Evolutionary conservation across 208 protist species (phyloP), one percentile per base, ranked within the genome.

Genomic region (Trypanosoma cruzi): DNA sequence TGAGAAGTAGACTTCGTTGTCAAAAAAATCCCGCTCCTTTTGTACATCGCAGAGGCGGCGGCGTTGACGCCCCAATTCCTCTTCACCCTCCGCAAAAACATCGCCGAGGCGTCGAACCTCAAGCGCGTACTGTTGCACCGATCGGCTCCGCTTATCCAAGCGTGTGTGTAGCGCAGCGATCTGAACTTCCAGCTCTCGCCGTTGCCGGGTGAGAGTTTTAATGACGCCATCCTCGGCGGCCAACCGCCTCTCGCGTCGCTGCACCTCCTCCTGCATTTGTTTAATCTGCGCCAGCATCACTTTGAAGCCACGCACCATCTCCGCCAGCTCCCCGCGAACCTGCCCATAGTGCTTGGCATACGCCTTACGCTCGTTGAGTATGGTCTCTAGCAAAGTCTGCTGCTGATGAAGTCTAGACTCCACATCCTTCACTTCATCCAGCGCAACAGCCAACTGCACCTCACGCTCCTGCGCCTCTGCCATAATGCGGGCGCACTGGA

Each of bases 271-370:
- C 61, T 93, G 90, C 68, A 97, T 80, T 24, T 95, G 85, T 50
- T 94, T 77, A 48, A 98, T 97, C 72, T 98, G 95, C 55, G 97
- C 86, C 56, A 97, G 89, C 80, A 99, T 90, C 24, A 99, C 86
- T 52, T 97, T 81, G 58, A 99, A 99, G 59, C 98, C 92, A 13
- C 93, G 70, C 55, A 95, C 88, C 80, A 98, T 94, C 71, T 99
- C 97, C 13, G 77, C 73, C 22, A 99, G 96, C 68, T 98, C 96
- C 24, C 94, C 84, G 46, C 98, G 92, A 13, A 98, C 79, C 71
- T 99, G 94, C 55, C 96, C 86, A 49, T 98, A 85, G 75, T 98
- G 96, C 73, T 99, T 98, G 34, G 87, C 97, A 77, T 99, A 99
- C 4, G 97, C 71, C 77, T 99, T 99, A 32, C 98, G 83, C 68